Evolutionary conservation across 495 filamentous ascomycete species (phyloP).

Genomic region (Penicillium soppii): DNA sequence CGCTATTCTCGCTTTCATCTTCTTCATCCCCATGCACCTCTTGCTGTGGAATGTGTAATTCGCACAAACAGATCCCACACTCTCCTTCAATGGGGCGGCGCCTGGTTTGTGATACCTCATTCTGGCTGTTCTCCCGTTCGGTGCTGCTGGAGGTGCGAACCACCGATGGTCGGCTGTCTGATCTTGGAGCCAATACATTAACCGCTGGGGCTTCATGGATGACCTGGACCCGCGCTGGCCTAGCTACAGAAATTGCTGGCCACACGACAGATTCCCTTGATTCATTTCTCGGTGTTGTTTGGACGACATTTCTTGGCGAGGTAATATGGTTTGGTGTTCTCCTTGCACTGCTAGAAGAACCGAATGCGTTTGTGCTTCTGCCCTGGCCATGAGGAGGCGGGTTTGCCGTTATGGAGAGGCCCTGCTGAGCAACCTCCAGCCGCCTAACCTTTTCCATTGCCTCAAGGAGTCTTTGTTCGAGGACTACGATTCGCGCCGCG

Average conservation of each 20-base stretch:
- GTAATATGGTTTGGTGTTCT: background rate
- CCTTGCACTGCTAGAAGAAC: background rate
- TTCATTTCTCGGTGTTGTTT: background rate
- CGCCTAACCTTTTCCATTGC: background rate
- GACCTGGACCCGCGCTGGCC: background rate
- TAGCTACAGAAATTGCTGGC: background rate
- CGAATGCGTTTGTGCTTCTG: background rate
- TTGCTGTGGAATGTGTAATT: background rate
- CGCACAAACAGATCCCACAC: slow-evolving; percentile 65
- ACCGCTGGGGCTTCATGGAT: background rate
- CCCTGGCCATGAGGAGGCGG: background rate
- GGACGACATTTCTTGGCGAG: background rate
- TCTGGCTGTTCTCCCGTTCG: background rate
- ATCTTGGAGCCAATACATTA: background rate
- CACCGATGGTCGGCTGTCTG: background rate
- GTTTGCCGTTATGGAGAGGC: background rate
- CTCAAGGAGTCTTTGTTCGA: background rate
- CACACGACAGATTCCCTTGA: background rate
- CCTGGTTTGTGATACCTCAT: slow-evolving; percentile 15
- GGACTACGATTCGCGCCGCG: background rate
- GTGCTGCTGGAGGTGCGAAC: background rate
- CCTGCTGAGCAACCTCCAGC: background rate
- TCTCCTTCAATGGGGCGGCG: slow-evolving; percentile 61
- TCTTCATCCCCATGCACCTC: background rate
- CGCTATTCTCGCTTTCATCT: background rate